Conservation (phyloP, 1,139 yeast genomes). For the Blastobotrys serpentis region DNA sequence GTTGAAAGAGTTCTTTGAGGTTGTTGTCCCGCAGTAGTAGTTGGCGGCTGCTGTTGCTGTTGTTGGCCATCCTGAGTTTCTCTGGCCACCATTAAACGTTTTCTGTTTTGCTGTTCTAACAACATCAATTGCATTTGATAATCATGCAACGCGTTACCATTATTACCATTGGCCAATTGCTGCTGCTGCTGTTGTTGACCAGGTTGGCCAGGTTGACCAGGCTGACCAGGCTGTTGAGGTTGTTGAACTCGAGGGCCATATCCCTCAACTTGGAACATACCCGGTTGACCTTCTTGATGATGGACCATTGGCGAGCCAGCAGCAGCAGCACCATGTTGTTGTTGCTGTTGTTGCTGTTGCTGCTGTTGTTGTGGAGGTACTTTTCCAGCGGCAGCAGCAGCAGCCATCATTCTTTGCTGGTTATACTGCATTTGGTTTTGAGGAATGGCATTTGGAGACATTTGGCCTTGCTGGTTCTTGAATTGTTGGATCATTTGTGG, state of each 20-base stretch:
- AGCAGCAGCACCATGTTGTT: background rate
- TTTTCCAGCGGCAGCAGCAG: constrained; percentile 1
- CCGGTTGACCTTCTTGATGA: constrained; percentile 10
- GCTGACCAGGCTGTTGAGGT: constrained; percentile 10
- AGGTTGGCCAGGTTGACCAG: too few species aligned
- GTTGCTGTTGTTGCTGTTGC: too few species aligned
- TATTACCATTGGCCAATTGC: constrained; percentile 22
- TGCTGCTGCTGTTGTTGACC: constrained; percentile 12
- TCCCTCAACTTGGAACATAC: constrained; percentile 12
- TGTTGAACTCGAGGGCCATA: constrained; percentile 1
- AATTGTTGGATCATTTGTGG: constrained; percentile 32
- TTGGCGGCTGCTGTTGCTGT: constrained; percentile 19
- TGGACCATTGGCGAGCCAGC: constrained; percentile 12
- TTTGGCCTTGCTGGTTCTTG: constrained; percentile 24
- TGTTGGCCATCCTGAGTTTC: constrained; percentile 24
- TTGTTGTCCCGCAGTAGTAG: constrained; percentile 14
- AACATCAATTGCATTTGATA: constrained; percentile 75
- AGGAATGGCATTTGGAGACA: constrained; percentile 16
- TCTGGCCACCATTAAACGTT: constrained; percentile 46
- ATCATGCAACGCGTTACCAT: constrained; percentile 54
- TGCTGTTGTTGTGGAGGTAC: constrained; percentile 5
- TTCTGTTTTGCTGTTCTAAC: constrained; percentile 69
- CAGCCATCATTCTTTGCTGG: constrained; percentile 10
- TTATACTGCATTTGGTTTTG: constrained; percentile 12
- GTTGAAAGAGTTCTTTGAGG: constrained; percentile 21